Evolutionary conservation across 2,329 filamentous ascomycete genomes (phyloP).

Genomic region (Botryotinia convoluta): DNA sequence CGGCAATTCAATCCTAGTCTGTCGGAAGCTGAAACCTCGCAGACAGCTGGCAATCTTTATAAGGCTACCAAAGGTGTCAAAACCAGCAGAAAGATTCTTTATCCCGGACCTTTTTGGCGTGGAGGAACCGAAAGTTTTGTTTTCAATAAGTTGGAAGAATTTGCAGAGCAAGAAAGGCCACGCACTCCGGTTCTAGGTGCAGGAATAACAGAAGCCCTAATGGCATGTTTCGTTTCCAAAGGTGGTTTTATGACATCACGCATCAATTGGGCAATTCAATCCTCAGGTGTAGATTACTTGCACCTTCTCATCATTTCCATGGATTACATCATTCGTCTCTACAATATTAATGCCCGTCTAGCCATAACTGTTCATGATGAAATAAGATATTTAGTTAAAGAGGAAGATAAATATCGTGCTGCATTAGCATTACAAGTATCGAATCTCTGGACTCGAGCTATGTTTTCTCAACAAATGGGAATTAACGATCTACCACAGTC

Average conservation of each 20-base stretch:
- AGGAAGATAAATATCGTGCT: constrained; percentile 80
- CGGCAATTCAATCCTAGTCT: constrained; percentile 89
- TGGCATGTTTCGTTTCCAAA: constrained; percentile 81
- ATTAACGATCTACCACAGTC: constrained; percentile 92
- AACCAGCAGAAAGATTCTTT: constrained; percentile 69
- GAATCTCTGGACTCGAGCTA: constrained; percentile 94
- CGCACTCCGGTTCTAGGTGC: constrained; percentile 90
- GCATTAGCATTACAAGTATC: constrained; percentile 92
- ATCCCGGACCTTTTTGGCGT: constrained; percentile 82
- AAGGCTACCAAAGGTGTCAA: constrained; percentile 86
- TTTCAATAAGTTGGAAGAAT: constrained; percentile 97
- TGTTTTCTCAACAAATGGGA: constrained; percentile 96
- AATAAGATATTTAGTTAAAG: constrained; percentile 86
- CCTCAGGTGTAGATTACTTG: constrained; percentile 93
- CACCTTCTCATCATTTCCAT: constrained; percentile 90
- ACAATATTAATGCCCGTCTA: constrained; percentile 79
- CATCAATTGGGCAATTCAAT: constrained; percentile 99
- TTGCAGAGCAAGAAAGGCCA: constrained; percentile 89
- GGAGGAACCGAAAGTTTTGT: constrained; percentile 97
- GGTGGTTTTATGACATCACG: constrained; percentile 92
- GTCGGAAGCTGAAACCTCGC: constrained; percentile 72
- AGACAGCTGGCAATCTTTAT: constrained; percentile 79
- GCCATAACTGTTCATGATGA: constrained; percentile 97
- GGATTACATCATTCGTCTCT: constrained; percentile 87
- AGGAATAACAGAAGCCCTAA: constrained; percentile 92